These are phyloP conservation scores for Trichoderma guizhouense DNA, from an alignment of 2,329 filamentous ascomycete genomes.

Conservation along the genomic window DNA sequence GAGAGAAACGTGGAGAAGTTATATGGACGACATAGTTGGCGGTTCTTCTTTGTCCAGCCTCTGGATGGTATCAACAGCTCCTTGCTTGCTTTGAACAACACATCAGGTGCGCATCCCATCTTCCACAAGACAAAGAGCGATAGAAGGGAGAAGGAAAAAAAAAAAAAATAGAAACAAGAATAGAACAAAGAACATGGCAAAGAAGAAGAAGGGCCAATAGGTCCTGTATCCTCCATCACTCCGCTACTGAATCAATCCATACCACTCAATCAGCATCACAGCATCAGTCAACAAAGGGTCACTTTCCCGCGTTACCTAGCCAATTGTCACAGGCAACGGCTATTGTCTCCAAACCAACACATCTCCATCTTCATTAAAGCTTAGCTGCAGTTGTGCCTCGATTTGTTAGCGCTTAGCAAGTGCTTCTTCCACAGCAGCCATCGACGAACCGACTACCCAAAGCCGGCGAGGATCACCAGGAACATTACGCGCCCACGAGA, in stretches of 20 bases:
- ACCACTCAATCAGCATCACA: background rate
- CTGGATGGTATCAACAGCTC: background rate
- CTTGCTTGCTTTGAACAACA: background rate
- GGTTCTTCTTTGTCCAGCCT: background rate
- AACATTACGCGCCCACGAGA: background rate
- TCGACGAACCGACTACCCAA: background rate
- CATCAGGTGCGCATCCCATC: background rate
- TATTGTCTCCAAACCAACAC: background rate
- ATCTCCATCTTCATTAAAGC: background rate
- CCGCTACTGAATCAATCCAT: background rate
- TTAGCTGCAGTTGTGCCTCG: background rate
- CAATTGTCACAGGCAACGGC: background rate
- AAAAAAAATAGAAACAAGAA: background rate
- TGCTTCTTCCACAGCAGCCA: background rate
- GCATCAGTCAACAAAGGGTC: background rate
- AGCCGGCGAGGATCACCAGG: slow-evolving; percentile 11
- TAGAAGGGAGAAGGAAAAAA: background rate
- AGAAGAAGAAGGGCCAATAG: background rate
- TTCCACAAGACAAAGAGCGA: background rate
- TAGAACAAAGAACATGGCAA: background rate
- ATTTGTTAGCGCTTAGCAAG: background rate
- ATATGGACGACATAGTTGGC: background rate
- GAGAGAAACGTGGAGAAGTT: background rate
- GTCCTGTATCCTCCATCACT: background rate
- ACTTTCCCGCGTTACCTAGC: background rate